A percentile compares a stretch with the other conserved stretches of the same genome.
Evolutionary conservation across 306 rosid genomes (phyloP).

Genomic region (Prunus armeniaca): DNA sequence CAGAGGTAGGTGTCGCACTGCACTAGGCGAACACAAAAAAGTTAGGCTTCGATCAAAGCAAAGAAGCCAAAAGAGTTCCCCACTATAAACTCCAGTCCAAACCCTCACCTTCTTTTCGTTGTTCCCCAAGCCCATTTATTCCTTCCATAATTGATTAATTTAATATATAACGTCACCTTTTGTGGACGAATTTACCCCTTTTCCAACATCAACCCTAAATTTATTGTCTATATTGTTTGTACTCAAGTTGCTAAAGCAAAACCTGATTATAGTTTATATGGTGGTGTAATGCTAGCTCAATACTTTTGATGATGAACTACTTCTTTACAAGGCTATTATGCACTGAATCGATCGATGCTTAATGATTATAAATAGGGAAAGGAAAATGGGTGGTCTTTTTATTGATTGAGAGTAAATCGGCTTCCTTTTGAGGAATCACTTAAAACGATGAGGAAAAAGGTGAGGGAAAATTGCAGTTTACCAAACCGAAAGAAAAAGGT

Average conservation of each 20-base stretch:
- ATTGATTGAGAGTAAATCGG: neutral
- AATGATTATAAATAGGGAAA: neutral
- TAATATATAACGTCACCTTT: neutral
- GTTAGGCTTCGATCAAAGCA: neutral
- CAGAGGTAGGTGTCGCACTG: no score
- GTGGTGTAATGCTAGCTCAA: no score
- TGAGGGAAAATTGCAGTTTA: constrained; percentile 3
- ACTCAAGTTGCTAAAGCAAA: no score
- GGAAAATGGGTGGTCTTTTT: neutral
- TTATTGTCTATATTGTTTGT: no score
- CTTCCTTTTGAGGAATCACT: neutral
- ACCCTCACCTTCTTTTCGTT: constrained; percentile 22
- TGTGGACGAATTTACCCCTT: constrained; percentile 7
- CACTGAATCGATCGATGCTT: no score
- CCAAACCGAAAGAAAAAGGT: constrained; percentile 10
- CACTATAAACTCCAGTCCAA: constrained; percentile 16
- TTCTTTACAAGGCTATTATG: no score
- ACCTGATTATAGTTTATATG: no score
- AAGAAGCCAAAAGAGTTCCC: neutral
- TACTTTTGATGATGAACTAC: no score
- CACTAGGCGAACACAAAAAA: neutral
- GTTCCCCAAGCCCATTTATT: constrained; percentile 25
- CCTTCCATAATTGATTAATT: constrained; percentile 14
- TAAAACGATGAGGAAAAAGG: neutral
- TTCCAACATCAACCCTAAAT: no score